Conservation (phyloP, 805 yeast genomes). For the Kodamaea restingae region DNA sequence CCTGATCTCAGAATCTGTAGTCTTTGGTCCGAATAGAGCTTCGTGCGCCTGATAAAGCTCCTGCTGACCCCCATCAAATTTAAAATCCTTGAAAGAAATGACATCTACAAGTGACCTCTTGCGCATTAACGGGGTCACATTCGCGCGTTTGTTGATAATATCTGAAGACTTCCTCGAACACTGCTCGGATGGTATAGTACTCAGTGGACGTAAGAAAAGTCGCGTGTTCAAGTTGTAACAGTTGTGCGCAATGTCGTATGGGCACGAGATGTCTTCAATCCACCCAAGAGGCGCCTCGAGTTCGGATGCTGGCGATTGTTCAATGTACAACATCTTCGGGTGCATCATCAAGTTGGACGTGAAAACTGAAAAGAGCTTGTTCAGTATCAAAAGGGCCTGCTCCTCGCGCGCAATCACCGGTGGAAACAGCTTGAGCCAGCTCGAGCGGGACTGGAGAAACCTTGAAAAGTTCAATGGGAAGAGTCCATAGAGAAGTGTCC, state of each 20-base stretch:
- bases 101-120: neutral
- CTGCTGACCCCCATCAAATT: slow-evolving; percentile 10
- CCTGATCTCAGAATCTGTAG: neutral
- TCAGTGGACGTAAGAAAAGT: neutral
- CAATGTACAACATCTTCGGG: slow-evolving; percentile 39
- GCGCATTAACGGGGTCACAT: too few species aligned
- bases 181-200: too few species aligned
- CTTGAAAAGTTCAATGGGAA: slow-evolving; percentile 48
- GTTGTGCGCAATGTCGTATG: slow-evolving; percentile 16
- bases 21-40: slow-evolving; percentile 24
- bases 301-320: slow-evolving; percentile 22
- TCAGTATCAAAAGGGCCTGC: slow-evolving; percentile 4
- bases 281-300: slow-evolving; percentile 18
- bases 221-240: slow-evolving; percentile 19
- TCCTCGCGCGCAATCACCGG: slow-evolving; percentile 3
- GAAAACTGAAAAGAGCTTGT: slow-evolving; percentile 19
- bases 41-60: slow-evolving; percentile 31
- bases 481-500: slow-evolving; percentile 52
- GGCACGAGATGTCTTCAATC: slow-evolving; percentile 11
- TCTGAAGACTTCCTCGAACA: slow-evolving; percentile 4
- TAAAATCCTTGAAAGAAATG: slow-evolving; percentile 24
- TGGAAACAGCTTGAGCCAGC: slow-evolving; percentile 15
- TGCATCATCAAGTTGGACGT: slow-evolving; percentile 42
- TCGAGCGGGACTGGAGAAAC: slow-evolving; percentile 41
- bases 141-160: too few species aligned